Base-by-base conservation (phyloP, 352 stramenopile species). In the Globisporangium emineosum region DNA sequence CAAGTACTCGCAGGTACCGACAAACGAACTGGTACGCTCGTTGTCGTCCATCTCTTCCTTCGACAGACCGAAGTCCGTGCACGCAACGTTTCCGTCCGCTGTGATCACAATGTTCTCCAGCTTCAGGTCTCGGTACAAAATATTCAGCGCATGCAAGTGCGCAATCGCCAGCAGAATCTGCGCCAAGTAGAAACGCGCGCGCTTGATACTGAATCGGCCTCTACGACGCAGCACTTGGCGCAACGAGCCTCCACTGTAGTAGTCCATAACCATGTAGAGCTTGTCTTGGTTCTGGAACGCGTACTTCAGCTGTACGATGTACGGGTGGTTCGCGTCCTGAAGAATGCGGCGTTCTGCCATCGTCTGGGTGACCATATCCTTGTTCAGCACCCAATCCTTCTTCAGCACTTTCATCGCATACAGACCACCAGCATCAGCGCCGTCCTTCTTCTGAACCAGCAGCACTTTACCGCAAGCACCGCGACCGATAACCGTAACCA, bases 231-330 rank as follows among this genome's bases (percentile, higher is more conserved):
- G 69, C 45, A 89, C 79, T 56, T 90, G 79, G 55, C 81, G 79
- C 19, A 90, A 67, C 27, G 79, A 89, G 10, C 81, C 81, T 58
- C 81, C 81, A 60, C 79, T 89, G 71, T 90, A 90, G 60, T 89
- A 90, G 47, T 90, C 81, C 81, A 90, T 90, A 45, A 90, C 81
- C 81, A 90, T 90, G 69, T 90, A 90, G 15, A 90, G 71, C 65
- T 90, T 90, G 72, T 90, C 79, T 54, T 88, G 79, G 68, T 89
- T 90, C 68, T 90, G 81, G 70, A 90, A 90, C 27, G 81, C 81
- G 56, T 88, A 90, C 60, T 83, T 75, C 10, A 90, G 71, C 70
- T 89, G 81, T 10, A 90, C 81, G 57, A 90, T 90, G 72, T 89
- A 90, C 56, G 81, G 81, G 65, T 90, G 81, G 64, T 88, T 78